Base-by-base conservation (phyloP, 108 stramenopile species). In the Schizochytrium sp. region DNA sequence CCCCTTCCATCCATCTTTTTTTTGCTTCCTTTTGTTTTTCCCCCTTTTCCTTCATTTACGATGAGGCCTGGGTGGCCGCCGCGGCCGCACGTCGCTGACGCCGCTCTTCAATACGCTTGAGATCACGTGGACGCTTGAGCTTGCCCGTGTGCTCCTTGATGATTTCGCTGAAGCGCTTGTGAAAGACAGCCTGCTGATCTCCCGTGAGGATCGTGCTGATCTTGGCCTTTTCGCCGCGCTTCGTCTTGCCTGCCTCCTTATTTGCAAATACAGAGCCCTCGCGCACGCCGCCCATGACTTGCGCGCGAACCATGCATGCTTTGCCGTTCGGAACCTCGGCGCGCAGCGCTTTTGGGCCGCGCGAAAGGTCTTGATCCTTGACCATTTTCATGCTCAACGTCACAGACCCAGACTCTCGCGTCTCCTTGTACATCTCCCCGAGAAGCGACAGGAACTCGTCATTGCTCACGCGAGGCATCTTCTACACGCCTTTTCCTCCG, bases 191-290 rank as follows among this genome's bases (percentile, higher is more conserved):
- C 28, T 83, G 76, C 48, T 83, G 48, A 23, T 47, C 76, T 43
- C 76, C 76, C 45, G 45, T 83, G 45, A 83, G 48, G n/a, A 83
- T 83, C 16, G 76, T 53, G 51, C 48, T 83, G 48, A 83, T 53
- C 76, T 83, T 83, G 45, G 76, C 76, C 76, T 83, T 83, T 28
- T 53, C 51, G n/a, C 48, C 76, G 76, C 76, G 48, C 76, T 6
- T 34, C 45, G 48, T 53, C 76, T 83, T 83, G 48, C 63, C 63
- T 6, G 63, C 63, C 25, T 69, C 63, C 63, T 69, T 69, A 3
- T 69, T 69, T 14, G 63, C 63, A 28, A 69, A 41, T 69, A 23
- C 63, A 69, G 63, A 69, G 8, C 28, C 48, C 45, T 83, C 76
- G 25, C 45, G 45, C 51, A 25, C 76, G 48, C 76, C 76, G 51